These are phyloP conservation scores for Diaporthe humulicola DNA, from an alignment of 2,329 filamentous ascomycete genomes.

Conservation along the genomic window DNA sequence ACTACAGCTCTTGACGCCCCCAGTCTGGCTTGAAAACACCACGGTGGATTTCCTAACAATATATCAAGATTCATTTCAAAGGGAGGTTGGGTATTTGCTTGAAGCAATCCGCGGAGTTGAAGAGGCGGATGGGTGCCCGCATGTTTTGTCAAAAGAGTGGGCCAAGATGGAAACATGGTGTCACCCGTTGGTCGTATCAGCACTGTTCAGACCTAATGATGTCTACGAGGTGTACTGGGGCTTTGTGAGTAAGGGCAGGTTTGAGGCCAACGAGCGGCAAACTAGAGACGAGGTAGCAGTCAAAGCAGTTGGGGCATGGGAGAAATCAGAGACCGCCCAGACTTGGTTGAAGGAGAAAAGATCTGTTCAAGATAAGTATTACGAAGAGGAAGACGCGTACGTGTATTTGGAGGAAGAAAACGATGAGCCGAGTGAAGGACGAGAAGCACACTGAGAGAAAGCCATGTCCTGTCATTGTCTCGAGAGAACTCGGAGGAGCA, in stretches of 20 bases:
- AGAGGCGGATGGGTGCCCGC: not conserved
- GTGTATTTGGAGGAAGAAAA: not conserved
- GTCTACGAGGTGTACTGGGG: not conserved
- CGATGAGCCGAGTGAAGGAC: no score
- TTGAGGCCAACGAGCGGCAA: not conserved
- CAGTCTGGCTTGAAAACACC: conserved; percentile 9
- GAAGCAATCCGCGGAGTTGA: not conserved
- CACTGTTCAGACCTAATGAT: not conserved
- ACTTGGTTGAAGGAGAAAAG: not conserved
- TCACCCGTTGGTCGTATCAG: not conserved
- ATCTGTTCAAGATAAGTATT: not conserved
- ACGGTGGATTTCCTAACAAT: not conserved
- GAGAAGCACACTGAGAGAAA: no score
- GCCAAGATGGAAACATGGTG: not conserved
- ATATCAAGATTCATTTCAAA: not conserved
- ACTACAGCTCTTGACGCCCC: conserved; percentile 40
- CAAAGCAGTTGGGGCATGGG: not conserved
- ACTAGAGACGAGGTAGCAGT: not conserved
- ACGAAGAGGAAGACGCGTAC: not conserved
- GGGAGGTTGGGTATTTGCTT: not conserved
- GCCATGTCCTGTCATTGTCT: no score
- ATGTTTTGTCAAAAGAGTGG: not conserved
- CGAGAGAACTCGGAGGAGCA: no score
- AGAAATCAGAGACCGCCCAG: not conserved
- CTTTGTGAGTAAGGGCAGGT: not conserved